Base-by-base conservation (phyloP, 2,329 filamentous ascomycete species). In the Emergomyces orientalis region DNA sequence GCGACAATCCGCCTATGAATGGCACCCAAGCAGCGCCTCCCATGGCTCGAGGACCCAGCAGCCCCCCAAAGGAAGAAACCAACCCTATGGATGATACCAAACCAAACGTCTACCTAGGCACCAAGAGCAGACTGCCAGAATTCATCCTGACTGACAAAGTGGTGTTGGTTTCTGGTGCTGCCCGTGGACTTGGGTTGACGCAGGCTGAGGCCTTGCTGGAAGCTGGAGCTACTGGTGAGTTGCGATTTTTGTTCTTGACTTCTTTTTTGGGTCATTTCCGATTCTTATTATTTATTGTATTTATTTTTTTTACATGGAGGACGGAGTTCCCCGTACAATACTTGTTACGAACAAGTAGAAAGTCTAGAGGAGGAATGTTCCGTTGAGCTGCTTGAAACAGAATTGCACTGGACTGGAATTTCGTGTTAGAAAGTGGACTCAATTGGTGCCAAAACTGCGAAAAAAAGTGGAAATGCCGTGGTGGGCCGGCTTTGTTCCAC, bases 111-210 rank as follows among this genome's bases (percentile, higher is more conserved):
- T 67, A 62, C 62, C 62, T 76, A 27, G 62, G 60, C 27, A 67
- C 62, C 25, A 64, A 64, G 62, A 43, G 34, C 59, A 68, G 75
- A 60, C 76, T 92, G 59, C 86, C 88, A 54, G 90, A 94, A 71
- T 94, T 94, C 79, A 87, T 82, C 70, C 81, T 95, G 66, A 81
- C 83, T 66, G 84, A 85, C 75, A 91, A 86, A 74, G 82, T 89
- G 1, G 83, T 90, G 56, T 73, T 89, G 37, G 86, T 91, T 2
- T 88, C 88, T 1, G 89, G 89, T 22, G 89, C 84, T 62, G 88
- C 84, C 2, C 81, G 86, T 64, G 89, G 89, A 0, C 80, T 92
- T 11, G 89, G 89, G n/a, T 76, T 93, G 25, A 84, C 86, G 6
- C 84, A 91, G 69, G 84, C 88, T 0, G 88, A 92, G 69, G 88